Conservation (phyloP, 768 basidiomycete genomes). For the Hericium rajendrae region DNA sequence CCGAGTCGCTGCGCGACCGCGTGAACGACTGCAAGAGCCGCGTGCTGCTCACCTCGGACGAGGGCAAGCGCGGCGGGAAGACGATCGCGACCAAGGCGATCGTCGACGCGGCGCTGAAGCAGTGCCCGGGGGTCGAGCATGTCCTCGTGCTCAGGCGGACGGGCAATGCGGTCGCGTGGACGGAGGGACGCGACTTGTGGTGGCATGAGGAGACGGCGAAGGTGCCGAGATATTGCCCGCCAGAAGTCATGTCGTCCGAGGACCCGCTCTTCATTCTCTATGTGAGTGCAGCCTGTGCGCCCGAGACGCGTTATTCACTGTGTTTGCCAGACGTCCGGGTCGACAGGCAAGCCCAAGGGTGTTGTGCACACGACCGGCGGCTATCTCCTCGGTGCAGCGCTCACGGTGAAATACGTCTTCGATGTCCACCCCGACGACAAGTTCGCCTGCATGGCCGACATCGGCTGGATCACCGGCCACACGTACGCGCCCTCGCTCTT, state of each 20-base stretch:
- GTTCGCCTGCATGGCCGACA: conserved; percentile 97
- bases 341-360: conserved; percentile 94
- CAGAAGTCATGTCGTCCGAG: conserved; percentile 82
- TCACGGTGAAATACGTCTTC: conserved; percentile 96
- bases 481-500: conserved; percentile 34
- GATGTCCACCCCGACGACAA: conserved; percentile 94
- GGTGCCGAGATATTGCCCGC: conserved; percentile 82
- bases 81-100: conserved; percentile 90
- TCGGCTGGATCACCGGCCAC: conserved; percentile 99
- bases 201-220: conserved; percentile 89
- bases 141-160: conserved; percentile 86
- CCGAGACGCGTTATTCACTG: too few species aligned
- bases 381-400: conserved; percentile 84
- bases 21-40: conserved; percentile 80
- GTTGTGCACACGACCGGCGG: conserved; percentile 85
- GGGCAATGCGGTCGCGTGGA: conserved; percentile 74
- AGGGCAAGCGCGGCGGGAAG: conserved; percentile 91
- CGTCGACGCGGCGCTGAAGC: conserved; percentile 83
- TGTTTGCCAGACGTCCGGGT: conserved; percentile 73
- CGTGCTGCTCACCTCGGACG: conserved; percentile 93
- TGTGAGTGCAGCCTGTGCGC: conserved; percentile 38
- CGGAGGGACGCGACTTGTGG: conserved; percentile 82
- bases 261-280: conserved; percentile 99
- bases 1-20: conserved; percentile 90
- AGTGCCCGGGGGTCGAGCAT: conserved; percentile 79